Conservation (phyloP, 441 rosid species). For the Croton setiger region DNA sequence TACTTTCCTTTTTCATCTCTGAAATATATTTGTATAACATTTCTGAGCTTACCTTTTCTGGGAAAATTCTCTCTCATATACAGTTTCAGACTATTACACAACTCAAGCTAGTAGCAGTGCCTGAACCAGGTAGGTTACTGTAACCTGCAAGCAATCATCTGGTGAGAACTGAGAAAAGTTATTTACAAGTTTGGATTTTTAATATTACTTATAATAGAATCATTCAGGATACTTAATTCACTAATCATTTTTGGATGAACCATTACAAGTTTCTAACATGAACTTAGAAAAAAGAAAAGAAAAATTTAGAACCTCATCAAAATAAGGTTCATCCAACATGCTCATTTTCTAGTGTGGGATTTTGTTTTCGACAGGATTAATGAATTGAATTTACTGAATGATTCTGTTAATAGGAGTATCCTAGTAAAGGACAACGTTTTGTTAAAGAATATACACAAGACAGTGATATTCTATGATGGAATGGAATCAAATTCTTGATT, state of each 20-base stretch:
- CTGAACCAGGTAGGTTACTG: neutral
- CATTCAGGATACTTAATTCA: too few relatives aligned
- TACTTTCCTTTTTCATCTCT: conserved; percentile 6
- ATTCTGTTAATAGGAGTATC: too few relatives aligned
- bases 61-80: conserved; percentile 7
- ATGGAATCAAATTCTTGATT: conserved; percentile 5
- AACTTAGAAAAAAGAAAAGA: too few relatives aligned
- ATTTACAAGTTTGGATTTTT: neutral
- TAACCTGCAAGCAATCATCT: neutral
- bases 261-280: too few relatives aligned
- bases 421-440: too few relatives aligned
- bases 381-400: too few relatives aligned
- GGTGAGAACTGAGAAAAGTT: neutral
- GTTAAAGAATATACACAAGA: neutral
- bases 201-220: too few relatives aligned
- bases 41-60: neutral
- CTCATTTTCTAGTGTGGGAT: too few relatives aligned
- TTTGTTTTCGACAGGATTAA: too few relatives aligned
- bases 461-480: neutral
- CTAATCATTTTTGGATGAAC: too few relatives aligned
- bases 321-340: too few relatives aligned
- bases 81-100: neutral
- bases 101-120: neutral
- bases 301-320: too few relatives aligned
- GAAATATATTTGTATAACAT: neutral